Evolutionary conservation across 2,329 filamentous ascomycete species (phyloP).

Genomic region (Cytospora piceicola): DNA sequence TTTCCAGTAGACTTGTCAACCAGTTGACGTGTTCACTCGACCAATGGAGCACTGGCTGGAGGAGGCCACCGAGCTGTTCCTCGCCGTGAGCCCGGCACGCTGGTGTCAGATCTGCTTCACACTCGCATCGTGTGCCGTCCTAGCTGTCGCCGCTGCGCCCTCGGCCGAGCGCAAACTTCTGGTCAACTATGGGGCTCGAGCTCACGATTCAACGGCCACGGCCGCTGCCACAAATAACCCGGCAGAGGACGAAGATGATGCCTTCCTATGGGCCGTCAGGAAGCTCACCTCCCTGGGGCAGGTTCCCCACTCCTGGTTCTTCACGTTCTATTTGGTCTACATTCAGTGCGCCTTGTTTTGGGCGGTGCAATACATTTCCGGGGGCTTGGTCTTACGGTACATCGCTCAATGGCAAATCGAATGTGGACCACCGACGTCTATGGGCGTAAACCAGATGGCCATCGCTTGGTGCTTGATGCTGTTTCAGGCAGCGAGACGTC

Average conservation of each 20-base stretch:
- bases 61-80: conserved; percentile 4
- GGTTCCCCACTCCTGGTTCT: conserved; percentile 89
- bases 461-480: conserved; percentile 74
- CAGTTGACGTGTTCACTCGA: background rate
- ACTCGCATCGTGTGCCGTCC: conserved; percentile 45
- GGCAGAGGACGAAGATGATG: background rate
- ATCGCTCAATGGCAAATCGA: conserved; percentile 41
- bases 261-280: conserved; percentile 38
- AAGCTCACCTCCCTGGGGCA: conserved; percentile 49
- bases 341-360: conserved; percentile 74
- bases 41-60: conserved; percentile 8
- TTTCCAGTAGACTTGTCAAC: background rate
- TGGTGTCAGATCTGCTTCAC: conserved; percentile 54
- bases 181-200: conserved; percentile 56
- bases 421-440: conserved; percentile 43
- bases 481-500: conserved; percentile 72
- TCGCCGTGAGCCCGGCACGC: conserved; percentile 34
- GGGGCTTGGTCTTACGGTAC: conserved; percentile 45
- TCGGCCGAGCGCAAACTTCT: conserved; percentile 48
- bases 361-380: conserved; percentile 63
- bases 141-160: conserved; percentile 50
- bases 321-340: conserved; percentile 81
- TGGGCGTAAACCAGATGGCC: conserved; percentile 64
- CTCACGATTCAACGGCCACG: conserved; percentile 22
- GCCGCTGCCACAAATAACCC: conserved; percentile 4